Conservation (phyloP, 2,329 filamentous ascomycete genomes). For the Tetracladium maxilliforme region DNA sequence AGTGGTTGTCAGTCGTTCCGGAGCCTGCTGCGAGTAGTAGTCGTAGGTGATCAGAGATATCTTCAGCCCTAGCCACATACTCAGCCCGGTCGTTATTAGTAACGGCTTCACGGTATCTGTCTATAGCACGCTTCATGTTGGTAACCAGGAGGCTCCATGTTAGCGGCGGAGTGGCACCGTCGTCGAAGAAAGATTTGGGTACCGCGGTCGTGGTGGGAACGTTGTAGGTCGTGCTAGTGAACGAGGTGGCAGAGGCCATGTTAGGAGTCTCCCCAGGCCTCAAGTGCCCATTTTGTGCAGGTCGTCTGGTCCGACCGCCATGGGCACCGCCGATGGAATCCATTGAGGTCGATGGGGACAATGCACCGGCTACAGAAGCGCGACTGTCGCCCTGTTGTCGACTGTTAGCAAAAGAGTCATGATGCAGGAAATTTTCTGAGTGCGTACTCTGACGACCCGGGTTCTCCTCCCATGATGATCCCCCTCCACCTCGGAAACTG, state of each 20-base stretch:
- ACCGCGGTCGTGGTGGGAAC: constrained; percentile 46
- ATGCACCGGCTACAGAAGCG: no score
- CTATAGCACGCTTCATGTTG: constrained; percentile 84
- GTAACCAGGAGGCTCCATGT: constrained; percentile 84
- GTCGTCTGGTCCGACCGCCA: no score
- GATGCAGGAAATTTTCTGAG: no score
- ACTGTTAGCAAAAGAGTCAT: no score
- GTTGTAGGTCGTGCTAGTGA: no score
- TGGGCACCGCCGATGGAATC: constrained; percentile 75
- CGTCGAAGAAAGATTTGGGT: constrained; percentile 80
- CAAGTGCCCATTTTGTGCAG: no score
- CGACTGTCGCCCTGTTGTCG: no score
- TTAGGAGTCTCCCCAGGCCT: no score
- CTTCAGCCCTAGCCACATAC: constrained; percentile 88
- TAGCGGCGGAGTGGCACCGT: constrained; percentile 62
- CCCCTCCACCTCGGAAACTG: constrained; percentile 75
- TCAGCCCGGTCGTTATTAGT: constrained; percentile 70
- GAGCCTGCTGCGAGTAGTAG: constrained; percentile 90
- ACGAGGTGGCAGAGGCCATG: constrained; percentile 47
- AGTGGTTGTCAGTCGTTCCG: constrained; percentile 96
- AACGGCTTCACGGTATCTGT: constrained; percentile 83
- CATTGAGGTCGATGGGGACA: constrained; percentile 82
- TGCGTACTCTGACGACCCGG: no score
- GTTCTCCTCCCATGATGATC: no score
- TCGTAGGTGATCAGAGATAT: constrained; percentile 92